Evolutionary conservation across 805 yeast species (phyloP).

Genomic region (Lachancea thermotolerans): DNA sequence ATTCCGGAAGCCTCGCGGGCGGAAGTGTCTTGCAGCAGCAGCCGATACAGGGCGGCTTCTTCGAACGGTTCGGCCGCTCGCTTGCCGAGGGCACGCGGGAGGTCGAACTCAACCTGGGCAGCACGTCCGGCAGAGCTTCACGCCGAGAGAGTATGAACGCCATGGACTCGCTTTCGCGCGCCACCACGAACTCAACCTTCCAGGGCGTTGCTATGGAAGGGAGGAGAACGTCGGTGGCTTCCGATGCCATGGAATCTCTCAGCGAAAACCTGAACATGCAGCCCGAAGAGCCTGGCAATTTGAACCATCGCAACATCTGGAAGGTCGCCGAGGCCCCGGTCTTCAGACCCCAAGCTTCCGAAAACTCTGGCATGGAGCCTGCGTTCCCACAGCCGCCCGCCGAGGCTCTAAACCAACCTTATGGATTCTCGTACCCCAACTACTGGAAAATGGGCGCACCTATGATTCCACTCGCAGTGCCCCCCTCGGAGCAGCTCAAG

Average conservation of each 20-base stretch:
- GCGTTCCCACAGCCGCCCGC: constrained; percentile 1
- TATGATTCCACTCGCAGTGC: constrained; percentile 14
- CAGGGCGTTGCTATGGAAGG: constrained; percentile 1
- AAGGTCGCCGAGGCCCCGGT: constrained; percentile 25
- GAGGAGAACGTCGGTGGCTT: constrained; percentile 9
- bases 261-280: constrained; percentile 11
- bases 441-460: constrained; percentile 4
- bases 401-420: constrained; percentile 1
- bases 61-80: constrained; percentile 31
- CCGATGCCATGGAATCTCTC: constrained; percentile 11
- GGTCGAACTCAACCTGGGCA: constrained; percentile 15
- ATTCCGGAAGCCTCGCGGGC: constrained; percentile 24
- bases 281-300: constrained; percentile 1
- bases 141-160: constrained; percentile 7
- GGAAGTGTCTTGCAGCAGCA: constrained; percentile 6
- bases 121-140: constrained; percentile 9
- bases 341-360: constrained; percentile 17
- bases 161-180: constrained; percentile 8
- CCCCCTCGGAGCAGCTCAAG: constrained; percentile 1
- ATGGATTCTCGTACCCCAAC: constrained; percentile 6
- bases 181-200: constrained; percentile 4
- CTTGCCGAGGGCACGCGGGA: constrained; percentile 32
- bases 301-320: constrained; percentile 16
- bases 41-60: constrained; percentile 22
- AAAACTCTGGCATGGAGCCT: not conserved